Conservation (phyloP, 2,329 filamentous ascomycete species). For the Trichoderma arundinaceum region DNA sequence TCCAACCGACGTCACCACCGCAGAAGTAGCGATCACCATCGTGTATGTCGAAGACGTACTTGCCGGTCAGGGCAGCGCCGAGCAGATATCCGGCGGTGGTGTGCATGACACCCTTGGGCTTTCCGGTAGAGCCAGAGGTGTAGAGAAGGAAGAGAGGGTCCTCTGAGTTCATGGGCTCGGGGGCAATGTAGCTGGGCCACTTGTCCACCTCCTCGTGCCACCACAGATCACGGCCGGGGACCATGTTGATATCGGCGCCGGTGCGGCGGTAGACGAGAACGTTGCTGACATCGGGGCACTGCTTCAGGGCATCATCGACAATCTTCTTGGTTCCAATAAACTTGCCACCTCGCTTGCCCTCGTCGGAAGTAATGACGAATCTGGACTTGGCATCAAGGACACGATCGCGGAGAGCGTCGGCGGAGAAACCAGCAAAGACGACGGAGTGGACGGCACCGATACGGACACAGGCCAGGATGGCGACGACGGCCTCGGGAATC, state of each 20-base stretch:
- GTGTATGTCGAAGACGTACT: conserved; percentile 99
- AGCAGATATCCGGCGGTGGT: conserved; percentile 95
- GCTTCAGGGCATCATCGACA: conserved; percentile 94
- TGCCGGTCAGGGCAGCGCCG: conserved; percentile 90
- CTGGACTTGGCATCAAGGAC: conserved; percentile 89
- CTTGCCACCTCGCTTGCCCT: conserved; percentile 98
- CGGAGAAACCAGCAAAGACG: conserved; percentile 96
- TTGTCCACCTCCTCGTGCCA: conserved; percentile 99
- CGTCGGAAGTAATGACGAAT: conserved; percentile 95
- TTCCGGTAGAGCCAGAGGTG: conserved; percentile 96
- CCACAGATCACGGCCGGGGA: conserved; percentile 87
- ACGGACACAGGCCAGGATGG: conserved; percentile 87
- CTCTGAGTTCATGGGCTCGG: conserved; percentile 88
- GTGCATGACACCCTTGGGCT: conserved; percentile 99
- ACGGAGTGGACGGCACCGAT: conserved; percentile 98
- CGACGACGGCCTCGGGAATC: conserved; percentile 94
- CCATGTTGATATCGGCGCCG: conserved; percentile 90
- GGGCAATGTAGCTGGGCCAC: conserved; percentile 90
- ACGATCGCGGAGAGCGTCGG: conserved; percentile 93
- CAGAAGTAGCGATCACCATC: conserved; percentile 95
- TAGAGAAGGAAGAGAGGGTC: conserved; percentile 98
- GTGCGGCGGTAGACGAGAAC: conserved; percentile 95
- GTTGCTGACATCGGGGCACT: conserved; percentile 85
- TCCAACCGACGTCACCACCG: conserved; percentile 98
- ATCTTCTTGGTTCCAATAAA: conserved; percentile 98